Evolutionary conservation across 257 asterid species (phyloP).

Genomic region (Lavandula angustifolia): DNA sequence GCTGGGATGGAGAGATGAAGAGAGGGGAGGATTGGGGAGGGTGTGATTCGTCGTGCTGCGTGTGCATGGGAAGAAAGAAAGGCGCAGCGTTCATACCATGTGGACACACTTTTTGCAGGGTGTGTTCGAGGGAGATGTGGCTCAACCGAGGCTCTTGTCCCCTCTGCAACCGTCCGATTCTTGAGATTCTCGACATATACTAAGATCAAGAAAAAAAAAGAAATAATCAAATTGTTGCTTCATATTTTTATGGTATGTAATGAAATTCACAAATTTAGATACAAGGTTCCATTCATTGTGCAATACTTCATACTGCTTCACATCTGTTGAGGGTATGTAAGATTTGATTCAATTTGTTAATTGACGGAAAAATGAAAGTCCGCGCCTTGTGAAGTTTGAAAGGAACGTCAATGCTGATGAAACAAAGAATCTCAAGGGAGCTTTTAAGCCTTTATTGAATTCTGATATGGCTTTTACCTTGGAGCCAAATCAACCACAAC

Average conservation of each 20-base stretch:
- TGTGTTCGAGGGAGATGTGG: constrained; percentile 92
- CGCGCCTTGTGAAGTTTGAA: not conserved
- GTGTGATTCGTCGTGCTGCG: constrained; percentile 77
- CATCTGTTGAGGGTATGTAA: not conserved
- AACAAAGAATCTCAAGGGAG: constrained; percentile 7
- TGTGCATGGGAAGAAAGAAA: constrained; percentile 90
- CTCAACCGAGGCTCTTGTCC: constrained; percentile 88
- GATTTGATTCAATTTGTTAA: not conserved
- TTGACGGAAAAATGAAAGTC: not conserved
- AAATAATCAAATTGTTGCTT: not conserved
- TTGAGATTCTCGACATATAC: constrained; percentile 78
- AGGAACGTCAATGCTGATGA: not conserved
- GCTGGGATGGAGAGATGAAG: constrained; percentile 42
- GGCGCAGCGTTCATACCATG: constrained; percentile 97
- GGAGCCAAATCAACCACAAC: not conserved
- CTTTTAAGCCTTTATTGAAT: constrained; percentile 2
- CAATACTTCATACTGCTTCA: not conserved
- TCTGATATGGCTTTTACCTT: constrained; percentile 5
- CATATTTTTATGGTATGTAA: not conserved
- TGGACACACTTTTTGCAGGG: constrained; percentile 94
- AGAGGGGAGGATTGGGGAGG: constrained; percentile 31
- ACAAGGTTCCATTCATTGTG: not conserved
- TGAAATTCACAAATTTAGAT: not conserved
- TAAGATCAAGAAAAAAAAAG: constrained; percentile 23
- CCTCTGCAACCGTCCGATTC: constrained; percentile 77